Evolutionary conservation across 2,329 filamentous ascomycete genomes (phyloP), one percentile per base, ranked within the genome.

Genomic region (Neofusicoccum parvum): DNA sequence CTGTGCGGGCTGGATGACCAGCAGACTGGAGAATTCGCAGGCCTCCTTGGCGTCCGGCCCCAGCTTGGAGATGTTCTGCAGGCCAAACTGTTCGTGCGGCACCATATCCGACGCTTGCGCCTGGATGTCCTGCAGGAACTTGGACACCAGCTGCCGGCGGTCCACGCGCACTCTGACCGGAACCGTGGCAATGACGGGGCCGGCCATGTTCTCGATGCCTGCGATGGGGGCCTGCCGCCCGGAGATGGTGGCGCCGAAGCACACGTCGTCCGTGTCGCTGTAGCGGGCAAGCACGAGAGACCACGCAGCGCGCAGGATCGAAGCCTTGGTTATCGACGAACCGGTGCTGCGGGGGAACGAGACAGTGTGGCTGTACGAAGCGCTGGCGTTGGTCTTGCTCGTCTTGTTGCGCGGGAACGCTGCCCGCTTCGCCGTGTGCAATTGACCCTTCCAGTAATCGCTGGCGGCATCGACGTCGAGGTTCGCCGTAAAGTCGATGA

Each of bases 191-290:
- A 32, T 32, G 27, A 32, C 27, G 14, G 49, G 49, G 12, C 49
- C 49, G 12, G 34, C n/a, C 27, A 51, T 34, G 27, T 14, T 32
- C 27, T 51, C 49, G 20, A 51, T 51, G 12, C 14, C 23, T 15
- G 49, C 27, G 15, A 51, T 27, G 12, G 49, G 27, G 12, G 49
- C 88, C 58, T 88, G 85, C 0, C 89, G 88, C 66, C 83, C 88
- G 49, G 88, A 87, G 1, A 90, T 88, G 69, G 32, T 36, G 49
- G 88, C 86, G 32, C 88, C 88, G 68, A 90, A 90, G 10, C 87
- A 81, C 34, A 36, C 20, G 34, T 36, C 27, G 9, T 15, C 27
- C 27, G 27, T 36, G 50, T 36, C 50, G 50, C 36, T 36, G 27
- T 36, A 53, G 50, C 50, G 32, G 50, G 50, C 32, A 7, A 49